These are phyloP conservation scores for Middelhovenomyces tepae DNA, from an alignment of 805 yeast species.

Conservation along the genomic window DNA sequence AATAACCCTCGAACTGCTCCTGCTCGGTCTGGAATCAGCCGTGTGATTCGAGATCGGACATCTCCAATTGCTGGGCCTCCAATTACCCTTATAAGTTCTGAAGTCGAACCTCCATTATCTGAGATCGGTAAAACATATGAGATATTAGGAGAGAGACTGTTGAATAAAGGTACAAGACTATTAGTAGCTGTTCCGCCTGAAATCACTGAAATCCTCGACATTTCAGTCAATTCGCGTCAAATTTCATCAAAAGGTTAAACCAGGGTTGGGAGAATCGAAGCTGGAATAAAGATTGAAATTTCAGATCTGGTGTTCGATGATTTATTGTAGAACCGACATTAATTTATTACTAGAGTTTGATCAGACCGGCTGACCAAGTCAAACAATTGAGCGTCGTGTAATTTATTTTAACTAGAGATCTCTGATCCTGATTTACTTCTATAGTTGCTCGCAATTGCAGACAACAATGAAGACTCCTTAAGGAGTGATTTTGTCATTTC, in stretches of 20 bases:
- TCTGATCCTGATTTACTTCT: no score
- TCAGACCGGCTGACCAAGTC: no score
- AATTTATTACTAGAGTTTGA: no score
- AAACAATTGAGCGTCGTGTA: no score
- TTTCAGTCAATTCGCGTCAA: no score
- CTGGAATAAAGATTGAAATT: not conserved
- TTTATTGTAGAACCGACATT: not conserved
- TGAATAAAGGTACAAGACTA: conserved; percentile 54
- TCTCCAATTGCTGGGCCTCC: conserved; percentile 98
- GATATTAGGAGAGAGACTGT: conserved; percentile 34
- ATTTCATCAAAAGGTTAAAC: no score
- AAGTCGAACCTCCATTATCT: conserved; percentile 93
- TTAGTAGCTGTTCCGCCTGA: conserved; percentile 60
- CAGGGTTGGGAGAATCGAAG: no score
- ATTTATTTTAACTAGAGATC: no score
- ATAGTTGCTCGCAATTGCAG: no score
- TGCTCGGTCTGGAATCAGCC: conserved; percentile 53
- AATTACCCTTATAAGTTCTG: conserved; percentile 73
- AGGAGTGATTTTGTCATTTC: no score
- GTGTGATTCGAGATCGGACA: conserved; percentile 68
- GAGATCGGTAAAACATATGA: conserved; percentile 73
- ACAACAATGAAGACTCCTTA: no score
- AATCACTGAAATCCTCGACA: conserved; percentile 20
- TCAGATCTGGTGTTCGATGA: conserved; percentile 1
- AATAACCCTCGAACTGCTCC: conserved; percentile 31